These are phyloP conservation scores for Penicillium fimorum DNA, from an alignment of 495 filamentous ascomycete genomes.

Conservation along the genomic window DNA sequence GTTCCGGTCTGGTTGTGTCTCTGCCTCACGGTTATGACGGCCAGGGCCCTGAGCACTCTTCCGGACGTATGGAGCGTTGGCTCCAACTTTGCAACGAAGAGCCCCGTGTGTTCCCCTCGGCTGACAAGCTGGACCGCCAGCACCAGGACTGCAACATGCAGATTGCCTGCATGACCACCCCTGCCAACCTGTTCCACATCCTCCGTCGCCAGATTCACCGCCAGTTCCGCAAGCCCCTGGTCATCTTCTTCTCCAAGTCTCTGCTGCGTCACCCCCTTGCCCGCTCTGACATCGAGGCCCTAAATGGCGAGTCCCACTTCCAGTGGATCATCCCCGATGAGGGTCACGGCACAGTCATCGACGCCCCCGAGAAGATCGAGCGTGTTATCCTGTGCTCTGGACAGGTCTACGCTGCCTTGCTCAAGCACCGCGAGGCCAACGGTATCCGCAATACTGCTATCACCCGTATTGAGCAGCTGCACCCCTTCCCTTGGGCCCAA, in stretches of 20 bases:
- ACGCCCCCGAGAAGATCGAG: slow-evolving; percentile 81
- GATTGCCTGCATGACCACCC: slow-evolving; percentile 89
- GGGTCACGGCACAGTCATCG: slow-evolving; percentile 71
- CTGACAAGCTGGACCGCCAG: slow-evolving; percentile 89
- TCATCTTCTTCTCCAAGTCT: slow-evolving; percentile 97
- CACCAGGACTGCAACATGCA: slow-evolving; percentile 99
- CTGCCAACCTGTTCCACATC: slow-evolving; percentile 94
- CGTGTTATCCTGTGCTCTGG: slow-evolving; percentile 93
- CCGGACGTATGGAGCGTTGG: slow-evolving; percentile 94
- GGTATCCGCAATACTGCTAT: slow-evolving; percentile 85
- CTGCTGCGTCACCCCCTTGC: slow-evolving; percentile 89
- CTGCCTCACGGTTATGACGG: slow-evolving; percentile 97
- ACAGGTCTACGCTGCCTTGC: slow-evolving; percentile 86
- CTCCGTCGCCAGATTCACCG: slow-evolving; percentile 96
- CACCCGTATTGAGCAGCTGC: slow-evolving; percentile 93
- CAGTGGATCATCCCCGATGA: slow-evolving; percentile 90
- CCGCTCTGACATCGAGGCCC: slow-evolving; percentile 84
- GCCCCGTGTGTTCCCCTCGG: slow-evolving; percentile 81
- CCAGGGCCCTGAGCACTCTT: slow-evolving; percentile 97
- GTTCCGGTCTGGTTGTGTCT: slow-evolving; percentile 90
- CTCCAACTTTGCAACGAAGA: slow-evolving; percentile 98
- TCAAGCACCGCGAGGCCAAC: slow-evolving; percentile 85
- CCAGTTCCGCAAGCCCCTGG: slow-evolving; percentile 96
- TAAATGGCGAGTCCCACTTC: slow-evolving; percentile 89
- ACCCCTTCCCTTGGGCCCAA: slow-evolving; percentile 98